Conservation (phyloP, 768 basidiomycete genomes). For the Lepiota venenata region DNA sequence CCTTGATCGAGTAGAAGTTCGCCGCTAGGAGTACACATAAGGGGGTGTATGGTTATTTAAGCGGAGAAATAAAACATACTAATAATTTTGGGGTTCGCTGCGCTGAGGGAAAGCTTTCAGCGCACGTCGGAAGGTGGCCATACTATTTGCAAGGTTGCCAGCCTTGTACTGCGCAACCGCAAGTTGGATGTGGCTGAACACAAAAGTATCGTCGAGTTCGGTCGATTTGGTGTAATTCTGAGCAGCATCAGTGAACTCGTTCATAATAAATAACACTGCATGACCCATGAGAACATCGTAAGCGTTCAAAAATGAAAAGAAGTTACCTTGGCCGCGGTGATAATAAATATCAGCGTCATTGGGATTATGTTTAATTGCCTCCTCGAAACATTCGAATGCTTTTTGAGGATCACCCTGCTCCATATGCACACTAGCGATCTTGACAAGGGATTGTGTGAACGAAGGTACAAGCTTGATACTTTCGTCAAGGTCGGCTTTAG, state of each 20-base stretch:
- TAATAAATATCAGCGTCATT: constrained; percentile 96
- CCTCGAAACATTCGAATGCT: constrained; percentile 90
- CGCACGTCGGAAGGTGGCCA: constrained; percentile 88
- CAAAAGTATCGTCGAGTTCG: constrained; percentile 82
- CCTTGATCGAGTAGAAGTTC: constrained; percentile 93
- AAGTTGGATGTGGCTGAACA: constrained; percentile 96
- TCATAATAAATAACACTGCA: constrained; percentile 91
- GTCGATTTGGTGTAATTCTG: constrained; percentile 90
- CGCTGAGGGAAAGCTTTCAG: constrained; percentile 81
- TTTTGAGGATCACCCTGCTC: constrained; percentile 80
- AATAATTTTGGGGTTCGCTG: constrained; percentile 93
- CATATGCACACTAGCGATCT: constrained; percentile 97
- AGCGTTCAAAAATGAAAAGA: constrained; percentile 1
- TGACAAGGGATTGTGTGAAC: constrained; percentile 89
- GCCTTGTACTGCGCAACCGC: constrained; percentile 97
- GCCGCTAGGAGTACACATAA: constrained; percentile 51
- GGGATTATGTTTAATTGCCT: constrained; percentile 78
- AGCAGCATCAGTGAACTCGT: constrained; percentile 81
- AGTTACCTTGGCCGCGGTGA: constrained; percentile 91
- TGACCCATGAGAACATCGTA: background rate
- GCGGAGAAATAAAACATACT: constrained; percentile 48
- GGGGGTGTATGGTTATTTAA: background rate
- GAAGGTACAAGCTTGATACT: constrained; percentile 63
- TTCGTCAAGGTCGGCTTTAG: constrained; percentile 79
- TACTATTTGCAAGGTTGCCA: constrained; percentile 71